Percentiles rank a stretch among this genome's conserved stretches.
Evolutionary conservation across 2,329 filamentous ascomycete species (phyloP).

Genomic region (Arthrobotrys entomopaga): DNA sequence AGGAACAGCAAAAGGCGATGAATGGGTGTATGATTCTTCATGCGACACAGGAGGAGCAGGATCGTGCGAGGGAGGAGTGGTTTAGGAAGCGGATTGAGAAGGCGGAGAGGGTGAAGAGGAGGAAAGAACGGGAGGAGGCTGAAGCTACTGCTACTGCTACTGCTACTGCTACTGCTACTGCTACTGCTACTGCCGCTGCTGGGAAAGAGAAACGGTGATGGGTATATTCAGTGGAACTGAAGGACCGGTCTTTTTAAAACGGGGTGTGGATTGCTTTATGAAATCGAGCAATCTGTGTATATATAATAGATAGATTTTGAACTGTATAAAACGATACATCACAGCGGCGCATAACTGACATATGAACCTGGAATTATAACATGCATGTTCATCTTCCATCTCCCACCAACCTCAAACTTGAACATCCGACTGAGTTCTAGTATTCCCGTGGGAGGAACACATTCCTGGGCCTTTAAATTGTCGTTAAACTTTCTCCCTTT

Average conservation of each 20-base stretch:
- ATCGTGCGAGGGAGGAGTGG: conserved; percentile 92
- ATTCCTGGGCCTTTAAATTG: too few species aligned
- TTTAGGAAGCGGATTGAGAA: conserved; percentile 80
- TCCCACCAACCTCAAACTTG: too few species aligned
- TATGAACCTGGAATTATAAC: too few species aligned
- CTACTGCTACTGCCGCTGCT: conserved; percentile 7
- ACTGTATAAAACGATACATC: conserved; percentile 35
- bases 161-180: too few species aligned
- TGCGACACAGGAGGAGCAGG: conserved; percentile 84
- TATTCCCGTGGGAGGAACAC: too few species aligned
- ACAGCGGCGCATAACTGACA: not conserved
- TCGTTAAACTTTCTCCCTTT: too few species aligned
- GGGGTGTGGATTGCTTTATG: not conserved
- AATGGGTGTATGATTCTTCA: conserved; percentile 91
- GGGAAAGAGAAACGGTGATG: conserved; percentile 19
- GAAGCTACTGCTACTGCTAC: too few species aligned
- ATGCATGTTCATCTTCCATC: too few species aligned
- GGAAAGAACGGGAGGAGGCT: conserved; percentile 44
- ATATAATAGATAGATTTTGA: conserved; percentile 41
- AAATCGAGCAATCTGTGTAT: conserved; percentile 22
- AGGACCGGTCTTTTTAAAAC: too few species aligned
- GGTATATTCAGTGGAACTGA: too few species aligned
- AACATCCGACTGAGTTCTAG: too few species aligned
- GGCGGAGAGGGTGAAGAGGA: conserved; percentile 38
- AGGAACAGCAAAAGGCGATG: conserved; percentile 82